Evolutionary conservation across 2,329 filamentous ascomycete genomes (phyloP), one percentile per base, ranked within the genome.

Genomic region (Rhinocladiella mackenziei): DNA sequence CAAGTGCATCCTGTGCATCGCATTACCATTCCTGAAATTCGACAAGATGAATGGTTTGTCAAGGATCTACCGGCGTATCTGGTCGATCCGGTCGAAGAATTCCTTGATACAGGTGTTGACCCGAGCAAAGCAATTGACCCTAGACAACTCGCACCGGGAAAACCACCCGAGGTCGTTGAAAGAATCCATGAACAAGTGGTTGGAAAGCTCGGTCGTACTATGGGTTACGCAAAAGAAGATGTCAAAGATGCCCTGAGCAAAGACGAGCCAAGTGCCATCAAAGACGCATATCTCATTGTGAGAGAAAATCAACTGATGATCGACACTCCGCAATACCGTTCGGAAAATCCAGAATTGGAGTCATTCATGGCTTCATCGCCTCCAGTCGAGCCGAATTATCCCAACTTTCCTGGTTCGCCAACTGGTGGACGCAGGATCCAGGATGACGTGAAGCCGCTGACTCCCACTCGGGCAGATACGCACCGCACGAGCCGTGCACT

Each of bases 271-370:
- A 97, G 89, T 46, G 89, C 92, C 8, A 96, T 98, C 73, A 98
- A 98, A 69, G 92, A 98, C 67, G 92, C 92, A 1, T 98, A 97
- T 69, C 83, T 96, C 68, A 98, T 98, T 64, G 88, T 98, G 18
- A 81, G 91, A 40, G 92, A 98, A 67, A 97, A 97, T 63, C 92
- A 96, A 65, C 78, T 97, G 63, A 97, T 97, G 89, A 40, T 44
- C 15, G 52, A 45, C 78, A 75, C 80, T 44, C 70, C 75, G n/a
- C 68, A 81, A 45, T 73, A 74, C 26, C 66, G 69, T 44, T 68
- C 70, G 29, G 68, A 71, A 38, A 71, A 65, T 56, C 68, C 51
- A 14, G 50, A 50, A 17, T 39, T 72, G 54, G 72, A 70, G 50
- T 71, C 70, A 33, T 83, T 77, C 62, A 68, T 75, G 59, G 73